Evolutionary conservation across 441 rosid genomes (phyloP).

Genomic region (Breynia disticha): DNA sequence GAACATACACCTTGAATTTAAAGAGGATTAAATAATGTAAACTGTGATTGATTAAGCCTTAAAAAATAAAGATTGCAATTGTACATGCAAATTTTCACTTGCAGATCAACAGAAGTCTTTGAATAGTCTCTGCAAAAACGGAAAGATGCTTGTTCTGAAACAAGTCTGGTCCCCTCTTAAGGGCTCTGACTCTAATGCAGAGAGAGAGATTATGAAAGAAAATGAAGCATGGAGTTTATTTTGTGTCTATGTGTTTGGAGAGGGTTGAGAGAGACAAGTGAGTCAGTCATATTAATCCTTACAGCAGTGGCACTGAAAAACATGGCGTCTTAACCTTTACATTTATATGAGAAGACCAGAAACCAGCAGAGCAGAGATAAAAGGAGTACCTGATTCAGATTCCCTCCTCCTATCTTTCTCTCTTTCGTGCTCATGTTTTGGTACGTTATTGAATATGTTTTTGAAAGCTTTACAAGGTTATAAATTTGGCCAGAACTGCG

Average conservation of each 20-base stretch:
- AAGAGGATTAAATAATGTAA: no score
- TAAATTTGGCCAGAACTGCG: slow-evolving; percentile 20
- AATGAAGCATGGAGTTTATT: slow-evolving; percentile 26
- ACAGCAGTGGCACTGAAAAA: slow-evolving; percentile 73
- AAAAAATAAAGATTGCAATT: no score
- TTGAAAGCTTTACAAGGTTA: slow-evolving; percentile 18
- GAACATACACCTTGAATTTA: no score
- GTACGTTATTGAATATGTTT: neutral
- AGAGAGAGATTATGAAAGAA: neutral
- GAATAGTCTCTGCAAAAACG: slow-evolving; percentile 26
- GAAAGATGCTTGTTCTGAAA: slow-evolving; percentile 24
- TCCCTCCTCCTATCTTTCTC: slow-evolving; percentile 2
- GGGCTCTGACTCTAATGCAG: slow-evolving; percentile 38
- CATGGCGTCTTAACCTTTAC: slow-evolving; percentile 36
- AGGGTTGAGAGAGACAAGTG: slow-evolving; percentile 33
- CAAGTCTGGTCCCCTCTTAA: slow-evolving; percentile 13
- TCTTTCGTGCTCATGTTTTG: slow-evolving; percentile 7
- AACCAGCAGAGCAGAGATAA: slow-evolving; percentile 7
- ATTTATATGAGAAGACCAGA: slow-evolving; percentile 19
- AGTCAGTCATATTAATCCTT: slow-evolving; percentile 28
- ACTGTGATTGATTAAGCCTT: no score
- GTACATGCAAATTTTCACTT: neutral
- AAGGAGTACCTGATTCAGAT: neutral
- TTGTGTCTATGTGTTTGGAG: slow-evolving; percentile 21
- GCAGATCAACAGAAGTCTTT: slow-evolving; percentile 8